Conservation (phyloP, 805 yeast species). For the Jamesozyma jinghongensis region DNA sequence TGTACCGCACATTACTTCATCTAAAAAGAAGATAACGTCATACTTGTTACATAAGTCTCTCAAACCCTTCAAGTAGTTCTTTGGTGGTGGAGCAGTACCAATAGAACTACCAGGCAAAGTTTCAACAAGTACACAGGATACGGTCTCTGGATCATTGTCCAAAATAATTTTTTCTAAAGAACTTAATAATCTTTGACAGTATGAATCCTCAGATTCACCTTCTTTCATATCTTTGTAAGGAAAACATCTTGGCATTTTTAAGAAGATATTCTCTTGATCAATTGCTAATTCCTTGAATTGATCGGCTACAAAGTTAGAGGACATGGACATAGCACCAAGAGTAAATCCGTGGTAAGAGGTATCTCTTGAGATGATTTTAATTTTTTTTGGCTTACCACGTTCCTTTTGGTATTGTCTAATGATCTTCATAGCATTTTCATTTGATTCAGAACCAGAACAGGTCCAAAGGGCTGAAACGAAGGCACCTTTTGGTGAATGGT, state of each 20-base stretch:
- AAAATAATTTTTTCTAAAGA: slow-evolving; percentile 36
- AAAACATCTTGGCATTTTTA: slow-evolving; percentile 29
- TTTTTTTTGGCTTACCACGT: slow-evolving; percentile 34
- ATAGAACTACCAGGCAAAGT: slow-evolving; percentile 40
- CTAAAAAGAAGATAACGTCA: slow-evolving; percentile 41
- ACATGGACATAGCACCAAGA: slow-evolving; percentile 36
- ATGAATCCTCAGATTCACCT: slow-evolving; percentile 35
- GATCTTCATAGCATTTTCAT: slow-evolving; percentile 57
- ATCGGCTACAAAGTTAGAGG: slow-evolving; percentile 8
- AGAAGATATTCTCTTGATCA: slow-evolving; percentile 12
- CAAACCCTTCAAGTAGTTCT: slow-evolving; percentile 40
- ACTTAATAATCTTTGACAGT: slow-evolving; percentile 31
- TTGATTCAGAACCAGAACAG: slow-evolving; percentile 61
- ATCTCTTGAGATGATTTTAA: slow-evolving; percentile 36
- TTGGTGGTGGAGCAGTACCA: slow-evolving; percentile 38
- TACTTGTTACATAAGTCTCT: slow-evolving; percentile 42
- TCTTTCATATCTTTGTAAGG: slow-evolving; percentile 28
- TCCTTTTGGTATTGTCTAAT: slow-evolving; percentile 41
- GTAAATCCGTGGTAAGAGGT: slow-evolving; percentile 44
- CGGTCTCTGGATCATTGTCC: slow-evolving; percentile 36
- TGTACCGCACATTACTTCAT: slow-evolving; percentile 52
- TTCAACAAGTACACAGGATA: slow-evolving; percentile 38
- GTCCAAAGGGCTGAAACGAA: slow-evolving; percentile 39
- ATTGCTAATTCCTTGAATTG: slow-evolving; percentile 8
- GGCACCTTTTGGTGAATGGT: slow-evolving; percentile 32